A percentile compares a stretch with the other conserved stretches of the same genome.
phyloP scores from a whole-genome alignment of 116 monocot genomes.

The Trichopus zeylanicus region DNA sequence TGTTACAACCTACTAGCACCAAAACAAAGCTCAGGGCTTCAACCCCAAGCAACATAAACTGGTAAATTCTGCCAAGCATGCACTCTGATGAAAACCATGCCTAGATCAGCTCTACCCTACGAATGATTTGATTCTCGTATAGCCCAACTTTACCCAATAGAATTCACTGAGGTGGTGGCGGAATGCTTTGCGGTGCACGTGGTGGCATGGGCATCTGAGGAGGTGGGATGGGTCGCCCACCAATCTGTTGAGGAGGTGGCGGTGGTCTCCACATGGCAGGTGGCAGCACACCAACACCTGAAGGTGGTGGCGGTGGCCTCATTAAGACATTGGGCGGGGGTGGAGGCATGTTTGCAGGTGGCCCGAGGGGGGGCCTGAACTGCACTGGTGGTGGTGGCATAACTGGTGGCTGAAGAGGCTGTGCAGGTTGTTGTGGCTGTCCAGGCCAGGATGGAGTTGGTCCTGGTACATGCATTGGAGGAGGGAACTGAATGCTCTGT shows the following conservation, averaged over 20 bases:
- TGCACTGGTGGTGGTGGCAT: conserved; percentile 36
- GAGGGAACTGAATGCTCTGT: conserved; percentile 38
- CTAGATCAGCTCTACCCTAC: too few relatives aligned
- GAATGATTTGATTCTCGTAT: too few relatives aligned
- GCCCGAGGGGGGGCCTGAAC: conserved; percentile 43
- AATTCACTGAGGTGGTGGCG: too few relatives aligned
- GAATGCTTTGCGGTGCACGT: conserved; percentile 19
- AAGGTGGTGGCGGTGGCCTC: conserved; percentile 46
- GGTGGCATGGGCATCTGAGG: conserved; percentile 46
- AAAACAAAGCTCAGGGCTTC: too few relatives aligned
- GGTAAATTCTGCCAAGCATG: too few relatives aligned
- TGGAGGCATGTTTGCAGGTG: conserved; percentile 27
- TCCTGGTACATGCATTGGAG: conserved; percentile 50
- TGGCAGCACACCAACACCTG: conserved; percentile 17
- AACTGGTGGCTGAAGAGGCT: conserved; percentile 7
- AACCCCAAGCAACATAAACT: too few relatives aligned
- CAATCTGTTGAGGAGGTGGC: conserved; percentile 57
- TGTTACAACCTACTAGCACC: too few relatives aligned
- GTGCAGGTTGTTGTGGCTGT: conserved; percentile 36
- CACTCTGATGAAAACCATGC: too few relatives aligned
- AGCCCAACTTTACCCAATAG: too few relatives aligned
- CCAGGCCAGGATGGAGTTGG: conserved; percentile 48
- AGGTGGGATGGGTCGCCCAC: conserved; percentile 32
- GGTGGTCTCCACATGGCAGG: conserved; percentile 51
- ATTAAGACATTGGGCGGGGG: conserved; percentile 32